A percentile compares a stretch with the other conserved stretches of the same genome.
These are phyloP conservation scores for Ustulina deusta DNA, from an alignment of 2,329 filamentous ascomycete species.

Conservation along the genomic window DNA sequence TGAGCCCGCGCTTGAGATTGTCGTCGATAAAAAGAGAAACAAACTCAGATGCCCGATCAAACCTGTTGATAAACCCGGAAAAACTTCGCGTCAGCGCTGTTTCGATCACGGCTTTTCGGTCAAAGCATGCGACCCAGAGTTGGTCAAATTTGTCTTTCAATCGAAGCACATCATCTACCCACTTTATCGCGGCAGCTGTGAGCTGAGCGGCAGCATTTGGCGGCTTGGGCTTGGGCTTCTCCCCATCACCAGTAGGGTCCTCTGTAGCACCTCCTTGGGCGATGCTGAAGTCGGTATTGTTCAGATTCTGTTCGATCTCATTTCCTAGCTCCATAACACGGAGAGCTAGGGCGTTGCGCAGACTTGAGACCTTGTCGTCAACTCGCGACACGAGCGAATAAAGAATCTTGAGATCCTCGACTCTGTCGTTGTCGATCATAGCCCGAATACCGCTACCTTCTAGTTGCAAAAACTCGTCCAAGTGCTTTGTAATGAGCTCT, in stretches of 20 bases:
- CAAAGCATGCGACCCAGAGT: conserved; percentile 80
- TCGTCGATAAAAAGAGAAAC: conserved; percentile 98
- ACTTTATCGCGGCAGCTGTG: conserved; percentile 88
- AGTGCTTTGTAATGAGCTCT: conserved; percentile 80
- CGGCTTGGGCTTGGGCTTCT: conserved; percentile 62
- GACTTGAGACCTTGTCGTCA: conserved; percentile 76
- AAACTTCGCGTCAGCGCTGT: conserved; percentile 88
- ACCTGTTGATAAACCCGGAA: conserved; percentile 93
- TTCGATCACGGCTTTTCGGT: conserved; percentile 80
- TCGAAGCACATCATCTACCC: conserved; percentile 90
- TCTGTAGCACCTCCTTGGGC: conserved; percentile 50
- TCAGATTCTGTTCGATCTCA: conserved; percentile 80
- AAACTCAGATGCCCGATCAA: conserved; percentile 86
- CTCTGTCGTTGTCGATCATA: conserved; percentile 92
- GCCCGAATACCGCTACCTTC: conserved; percentile 84
- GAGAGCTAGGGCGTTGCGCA: conserved; percentile 77
- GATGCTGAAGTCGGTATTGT: conserved; percentile 66
- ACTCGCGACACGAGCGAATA: conserved; percentile 84
- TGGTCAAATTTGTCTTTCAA: conserved; percentile 92
- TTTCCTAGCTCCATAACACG: conserved; percentile 83
- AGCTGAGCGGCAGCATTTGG: conserved; percentile 76
- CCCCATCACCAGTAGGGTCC: conserved; percentile 61
- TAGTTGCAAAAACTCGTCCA: conserved; percentile 84
- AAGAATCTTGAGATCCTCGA: conserved; percentile 82
- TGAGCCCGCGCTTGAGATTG: conserved; percentile 92